Base-by-base conservation (phyloP, 73 alveolate species). In the Diophrys sp. region DNA sequence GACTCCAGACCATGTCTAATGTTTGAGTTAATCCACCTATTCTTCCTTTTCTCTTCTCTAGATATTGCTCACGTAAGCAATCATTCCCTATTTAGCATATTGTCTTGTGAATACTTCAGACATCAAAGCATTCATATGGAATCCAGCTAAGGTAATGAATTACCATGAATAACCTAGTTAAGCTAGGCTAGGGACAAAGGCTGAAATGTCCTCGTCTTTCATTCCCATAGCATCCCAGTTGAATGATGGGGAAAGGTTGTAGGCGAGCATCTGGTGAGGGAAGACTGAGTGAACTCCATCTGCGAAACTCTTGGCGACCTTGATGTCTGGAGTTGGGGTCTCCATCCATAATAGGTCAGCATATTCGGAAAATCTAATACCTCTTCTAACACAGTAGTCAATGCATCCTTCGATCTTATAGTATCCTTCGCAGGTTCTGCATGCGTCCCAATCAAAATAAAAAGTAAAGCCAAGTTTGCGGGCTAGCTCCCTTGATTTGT, bases 301-400 rank as follows among this genome's bases (percentile, higher is more conserved):
- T 72, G 99, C 95, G 77, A 95, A 94, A 71, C 84, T 89, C 69
- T 85, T 84, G 53, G 98, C 98, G 57, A 85, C 95, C 54, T 85
- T 75, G 44, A 95, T 81, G 78, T 90, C 92, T 66, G 99, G 99
- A 71, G 90, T 93, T 75, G 96, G 92, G n/a, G 99, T 95, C 90
- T 95, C 99, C 96, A 93, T 89, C 99, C 99, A 95, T 1, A 93
- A 72, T 79, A 92, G 70, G 87, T 95, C 99, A 29, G 98, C 96
- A 75, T 83, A 80, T 67, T 76, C 89, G n/a, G 94, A 74, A 69
- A 84, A 88, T 29, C 87, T 90, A 30, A 85, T 73, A 30, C 95
- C 99, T 74, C 99, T 89, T 82, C 85, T 93, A 68, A 95, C 90
- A 83, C 97, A 90, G 84, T 83, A 92, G 67, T 87, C 96, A 18